Conservation (phyloP, 1,139 yeast species). For the Ashbya aceris region DNA sequence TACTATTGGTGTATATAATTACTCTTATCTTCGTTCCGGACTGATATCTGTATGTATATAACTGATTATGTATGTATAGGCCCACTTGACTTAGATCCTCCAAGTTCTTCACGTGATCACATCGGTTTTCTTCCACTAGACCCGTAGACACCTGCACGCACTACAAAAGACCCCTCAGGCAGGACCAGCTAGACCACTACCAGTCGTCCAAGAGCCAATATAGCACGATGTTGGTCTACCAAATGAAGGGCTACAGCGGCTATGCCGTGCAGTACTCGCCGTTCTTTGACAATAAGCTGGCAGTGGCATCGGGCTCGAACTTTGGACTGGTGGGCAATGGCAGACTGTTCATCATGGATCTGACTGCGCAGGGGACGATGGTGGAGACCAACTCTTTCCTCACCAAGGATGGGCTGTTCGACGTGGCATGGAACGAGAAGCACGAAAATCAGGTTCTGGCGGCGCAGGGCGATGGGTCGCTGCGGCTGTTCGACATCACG, state of each 20-base stretch:
- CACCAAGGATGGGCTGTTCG: constrained; percentile 90
- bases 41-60: too few relatives aligned
- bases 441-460: constrained; percentile 79
- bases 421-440: constrained; percentile 79
- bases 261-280: constrained; percentile 88
- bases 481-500: constrained; percentile 70
- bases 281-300: constrained; percentile 77
- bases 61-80: too few relatives aligned
- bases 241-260: constrained; percentile 80
- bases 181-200: too few relatives aligned
- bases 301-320: constrained; percentile 86
- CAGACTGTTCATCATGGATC: constrained; percentile 56
- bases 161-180: too few relatives aligned
- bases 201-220: too few relatives aligned
- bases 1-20: too few relatives aligned
- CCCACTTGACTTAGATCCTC: too few relatives aligned
- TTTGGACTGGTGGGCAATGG: constrained; percentile 96
- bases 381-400: constrained; percentile 55
- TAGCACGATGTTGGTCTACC: constrained; percentile 52
- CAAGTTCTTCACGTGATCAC: too few relatives aligned
- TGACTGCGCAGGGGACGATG: constrained; percentile 57
- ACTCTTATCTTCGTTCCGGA: too few relatives aligned
- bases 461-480: constrained; percentile 85
- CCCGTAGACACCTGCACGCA: too few relatives aligned
- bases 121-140: too few relatives aligned